Evolutionary conservation across 306 rosid genomes (phyloP).

Genomic region (Fagus crenata): DNA sequence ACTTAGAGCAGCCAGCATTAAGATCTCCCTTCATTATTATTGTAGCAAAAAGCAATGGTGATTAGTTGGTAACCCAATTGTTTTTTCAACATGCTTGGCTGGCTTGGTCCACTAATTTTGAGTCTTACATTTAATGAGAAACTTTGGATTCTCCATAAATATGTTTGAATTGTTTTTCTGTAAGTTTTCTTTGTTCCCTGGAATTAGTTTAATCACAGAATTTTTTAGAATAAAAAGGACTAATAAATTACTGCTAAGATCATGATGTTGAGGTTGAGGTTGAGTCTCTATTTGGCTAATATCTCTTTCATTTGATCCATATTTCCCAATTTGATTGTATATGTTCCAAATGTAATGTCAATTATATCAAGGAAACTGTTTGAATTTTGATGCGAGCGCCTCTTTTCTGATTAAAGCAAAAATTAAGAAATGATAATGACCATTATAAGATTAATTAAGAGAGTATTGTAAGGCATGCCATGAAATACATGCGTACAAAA

Average conservation of each 20-base stretch:
- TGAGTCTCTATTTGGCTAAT: not conserved
- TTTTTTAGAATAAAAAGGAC: constrained; percentile 23
- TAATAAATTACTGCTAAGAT: not conserved
- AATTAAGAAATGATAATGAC: not conserved
- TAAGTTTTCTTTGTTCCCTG: not conserved
- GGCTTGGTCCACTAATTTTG: constrained; percentile 17
- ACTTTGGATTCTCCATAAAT: not conserved
- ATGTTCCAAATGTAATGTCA: no score
- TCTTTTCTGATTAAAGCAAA: no score
- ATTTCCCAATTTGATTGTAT: no score
- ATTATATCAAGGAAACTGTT: no score
- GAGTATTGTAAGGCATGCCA: not conserved
- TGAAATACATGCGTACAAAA: constrained; percentile 8
- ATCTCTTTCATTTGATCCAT: not conserved
- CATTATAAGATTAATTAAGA: not conserved
- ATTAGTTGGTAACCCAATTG: not conserved
- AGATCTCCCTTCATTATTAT: not conserved
- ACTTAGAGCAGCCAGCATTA: not conserved
- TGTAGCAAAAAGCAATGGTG: not conserved
- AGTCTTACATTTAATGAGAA: not conserved
- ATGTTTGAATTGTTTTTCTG: not conserved
- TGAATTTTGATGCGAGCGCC: no score
- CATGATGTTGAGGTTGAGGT: constrained; percentile 6
- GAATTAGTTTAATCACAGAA: not conserved
- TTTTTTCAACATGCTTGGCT: not conserved